Conservation (phyloP, 371 early-diverging fungal genomes). For the Rhizopus microsporus region DNA sequence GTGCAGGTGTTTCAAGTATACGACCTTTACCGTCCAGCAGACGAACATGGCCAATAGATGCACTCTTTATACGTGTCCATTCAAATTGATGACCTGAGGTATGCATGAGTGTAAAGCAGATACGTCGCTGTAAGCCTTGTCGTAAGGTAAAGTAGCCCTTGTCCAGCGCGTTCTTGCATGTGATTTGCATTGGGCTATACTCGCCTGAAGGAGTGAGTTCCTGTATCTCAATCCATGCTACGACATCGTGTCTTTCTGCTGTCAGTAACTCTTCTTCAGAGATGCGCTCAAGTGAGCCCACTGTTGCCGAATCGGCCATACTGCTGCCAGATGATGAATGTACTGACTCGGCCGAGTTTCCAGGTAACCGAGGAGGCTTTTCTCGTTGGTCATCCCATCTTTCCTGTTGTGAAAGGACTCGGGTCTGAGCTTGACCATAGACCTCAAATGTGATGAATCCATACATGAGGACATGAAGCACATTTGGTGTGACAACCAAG, state of each 20-base stretch:
- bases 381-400: conserved; percentile 64
- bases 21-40: conserved; percentile 69
- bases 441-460: conserved; percentile 62
- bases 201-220: conserved; percentile 73
- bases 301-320: conserved; percentile 15
- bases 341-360: conserved; percentile 25
- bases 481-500: conserved; percentile 44
- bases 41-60: conserved; percentile 68
- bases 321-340: conserved; percentile 19
- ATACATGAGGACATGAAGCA: conserved; percentile 44
- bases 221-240: conserved; percentile 67
- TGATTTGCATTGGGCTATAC: conserved; percentile 72
- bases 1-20: conserved; percentile 53
- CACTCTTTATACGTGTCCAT: conserved; percentile 57
- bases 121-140: conserved; percentile 85
- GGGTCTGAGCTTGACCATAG: conserved; percentile 61
- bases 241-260: conserved; percentile 71
- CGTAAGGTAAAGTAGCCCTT: conserved; percentile 73
- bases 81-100: conserved; percentile 74
- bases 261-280: conserved; percentile 68
- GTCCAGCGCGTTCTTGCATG: conserved; percentile 52
- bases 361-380: conserved; percentile 20
- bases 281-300: conserved; percentile 46
- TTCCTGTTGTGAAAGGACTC: conserved; percentile 58
- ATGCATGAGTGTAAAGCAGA: conserved; percentile 71